Percentiles rank a stretch among this genome's conserved stretches.
Evolutionary conservation across 495 filamentous ascomycete species (phyloP).

Genomic region (Penicillium ucsense): DNA sequence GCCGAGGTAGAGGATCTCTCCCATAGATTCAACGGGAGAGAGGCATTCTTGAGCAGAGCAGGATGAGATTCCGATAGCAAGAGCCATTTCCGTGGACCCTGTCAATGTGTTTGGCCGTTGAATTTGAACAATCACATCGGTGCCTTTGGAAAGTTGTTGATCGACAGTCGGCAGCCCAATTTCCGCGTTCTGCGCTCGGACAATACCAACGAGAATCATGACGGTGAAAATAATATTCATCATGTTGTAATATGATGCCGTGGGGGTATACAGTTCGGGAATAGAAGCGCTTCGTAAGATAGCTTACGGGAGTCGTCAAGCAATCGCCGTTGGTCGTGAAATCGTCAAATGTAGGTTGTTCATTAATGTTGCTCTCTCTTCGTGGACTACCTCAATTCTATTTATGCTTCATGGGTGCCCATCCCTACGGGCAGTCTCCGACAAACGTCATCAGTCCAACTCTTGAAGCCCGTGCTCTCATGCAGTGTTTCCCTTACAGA

Average conservation of each 20-base stretch:
- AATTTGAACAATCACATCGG: slow-evolving; percentile 19
- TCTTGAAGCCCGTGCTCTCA: not conserved
- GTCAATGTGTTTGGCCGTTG: slow-evolving; percentile 27
- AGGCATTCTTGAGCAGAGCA: slow-evolving; percentile 12
- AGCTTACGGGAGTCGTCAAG: no score
- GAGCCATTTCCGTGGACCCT: slow-evolving; percentile 16
- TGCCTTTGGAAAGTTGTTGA: slow-evolving; percentile 10
- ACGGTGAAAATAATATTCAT: slow-evolving; percentile 20
- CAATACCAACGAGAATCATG: slow-evolving; percentile 19
- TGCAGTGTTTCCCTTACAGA: not conserved
- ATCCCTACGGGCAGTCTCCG: no score
- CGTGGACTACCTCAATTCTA: no score
- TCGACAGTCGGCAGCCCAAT: slow-evolving; percentile 52
- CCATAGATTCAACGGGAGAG: slow-evolving; percentile 13
- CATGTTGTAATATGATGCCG: not conserved
- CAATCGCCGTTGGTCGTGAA: no score
- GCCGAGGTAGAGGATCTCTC: slow-evolving; percentile 23
- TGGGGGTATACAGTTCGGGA: no score
- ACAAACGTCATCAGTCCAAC: no score
- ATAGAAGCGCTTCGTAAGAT: no score
- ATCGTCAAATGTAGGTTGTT: no score
- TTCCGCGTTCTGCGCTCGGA: slow-evolving; percentile 55
- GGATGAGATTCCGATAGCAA: slow-evolving; percentile 27
- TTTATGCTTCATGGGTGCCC: no score
- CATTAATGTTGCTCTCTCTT: no score